phyloP scores from a whole-genome alignment of 257 asterid species.

The Coffea canephora region DNA sequence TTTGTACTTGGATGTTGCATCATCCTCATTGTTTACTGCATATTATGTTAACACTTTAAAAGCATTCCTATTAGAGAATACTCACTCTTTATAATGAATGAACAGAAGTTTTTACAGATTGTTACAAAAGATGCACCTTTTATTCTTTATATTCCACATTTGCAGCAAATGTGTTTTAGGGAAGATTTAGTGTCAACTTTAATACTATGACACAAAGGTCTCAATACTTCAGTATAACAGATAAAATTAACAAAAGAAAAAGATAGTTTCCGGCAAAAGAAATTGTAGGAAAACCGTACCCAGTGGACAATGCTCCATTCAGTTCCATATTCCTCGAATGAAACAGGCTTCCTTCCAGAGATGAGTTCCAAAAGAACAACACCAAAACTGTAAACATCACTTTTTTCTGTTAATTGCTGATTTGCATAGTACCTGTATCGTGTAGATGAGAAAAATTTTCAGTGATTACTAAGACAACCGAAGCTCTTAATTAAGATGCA shows the following conservation, averaged over 20 bases:
- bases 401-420: slow-evolving; percentile 92
- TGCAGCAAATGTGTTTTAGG: not conserved
- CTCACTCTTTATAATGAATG: not conserved
- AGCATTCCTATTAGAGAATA: not conserved
- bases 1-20: not conserved
- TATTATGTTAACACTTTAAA: not conserved
- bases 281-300: slow-evolving; percentile 48
- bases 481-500: not conserved
- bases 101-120: not conserved
- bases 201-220: not conserved
- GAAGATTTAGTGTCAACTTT: not conserved
- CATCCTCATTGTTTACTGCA: not conserved
- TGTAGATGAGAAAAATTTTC: not conserved
- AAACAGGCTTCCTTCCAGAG: slow-evolving; percentile 90
- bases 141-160: not conserved
- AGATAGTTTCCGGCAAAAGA: not conserved
- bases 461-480: not conserved
- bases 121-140: not conserved
- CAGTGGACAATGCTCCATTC: slow-evolving; percentile 99
- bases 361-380: slow-evolving; percentile 90
- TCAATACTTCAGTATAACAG: not conserved
- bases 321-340: slow-evolving; percentile 72
- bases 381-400: slow-evolving; percentile 96
- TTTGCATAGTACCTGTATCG: slow-evolving; percentile 81
- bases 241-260: not conserved